Base-by-base conservation (phyloP, 129 eudicot species). In the Silybum marianum region DNA sequence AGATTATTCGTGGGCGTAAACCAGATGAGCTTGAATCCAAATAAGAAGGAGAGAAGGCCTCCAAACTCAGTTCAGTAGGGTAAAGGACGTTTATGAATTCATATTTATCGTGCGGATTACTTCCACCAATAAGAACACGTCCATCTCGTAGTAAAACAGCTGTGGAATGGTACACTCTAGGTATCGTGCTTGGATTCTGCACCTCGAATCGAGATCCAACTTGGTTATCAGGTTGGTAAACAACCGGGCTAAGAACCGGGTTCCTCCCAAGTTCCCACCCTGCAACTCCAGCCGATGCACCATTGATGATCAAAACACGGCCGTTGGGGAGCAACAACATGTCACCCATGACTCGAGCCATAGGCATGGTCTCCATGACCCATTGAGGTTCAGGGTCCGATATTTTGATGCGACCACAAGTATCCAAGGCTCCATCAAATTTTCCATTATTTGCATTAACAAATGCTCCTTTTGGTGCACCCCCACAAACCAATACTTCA, bases 401-500 rank as follows among this genome's bases (percentile, higher is more conserved):
- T 70, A 90, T 84, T 66, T 77, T 88, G 3, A 90, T 82, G 66
- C 90, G 67, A 0, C 86, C 95, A 16, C 95, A 88, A 12, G 83
- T 76, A 22, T 84, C 72, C 36, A 90, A 34, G 2, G 95, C 92
- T 21, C 32, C 79, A 3, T 84, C 72, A 78, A 88, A 88, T 7
- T 74, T 76, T 10, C 90, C 76, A 32, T 74, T 88, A 7, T 18
- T 16, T 0, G 95, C 90, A 13, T 75, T 82, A 3, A 51, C 46
- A 34, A 58, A 88, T 2, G 87, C 73, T 44, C 88, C 92, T 46
- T 70, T 84, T 0, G 90, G 90, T 23, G 95, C 95, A 44, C 92
- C 92, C 3, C 97, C 97, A n/a, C 92, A 89, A n/a, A 93, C 92
- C 73, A 93, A 73, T 0, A 90, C 93, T 48, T 91, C 88, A 36